phyloP scores from a whole-genome alignment of 2,329 filamentous ascomycete genomes.

The Pseudocercospora vitis region DNA sequence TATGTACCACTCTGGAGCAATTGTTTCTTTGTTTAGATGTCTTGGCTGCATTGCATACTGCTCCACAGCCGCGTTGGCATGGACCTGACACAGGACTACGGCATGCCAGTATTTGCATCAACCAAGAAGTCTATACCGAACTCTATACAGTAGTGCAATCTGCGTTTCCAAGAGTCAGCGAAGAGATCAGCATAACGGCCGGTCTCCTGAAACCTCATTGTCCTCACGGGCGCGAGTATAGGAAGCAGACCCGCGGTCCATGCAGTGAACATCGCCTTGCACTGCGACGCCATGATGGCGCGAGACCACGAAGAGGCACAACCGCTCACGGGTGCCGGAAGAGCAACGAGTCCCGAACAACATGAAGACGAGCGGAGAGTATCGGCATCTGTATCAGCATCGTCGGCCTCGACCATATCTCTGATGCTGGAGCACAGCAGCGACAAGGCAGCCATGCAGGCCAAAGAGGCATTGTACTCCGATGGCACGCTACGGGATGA shows the following conservation, averaged over 20 bases:
- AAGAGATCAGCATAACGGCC: background rate
- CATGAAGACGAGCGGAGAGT: slow-evolving; percentile 36
- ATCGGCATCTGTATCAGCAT: slow-evolving; percentile 65
- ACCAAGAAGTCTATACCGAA: slow-evolving; percentile 1
- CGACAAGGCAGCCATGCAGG: slow-evolving; percentile 51
- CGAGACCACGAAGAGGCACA: slow-evolving; percentile 47
- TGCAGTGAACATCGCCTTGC: slow-evolving; percentile 5
- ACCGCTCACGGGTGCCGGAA: slow-evolving; percentile 43
- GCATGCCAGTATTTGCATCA: background rate
- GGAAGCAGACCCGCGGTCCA: too few relatives aligned
- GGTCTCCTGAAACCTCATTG: background rate
- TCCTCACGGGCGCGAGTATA: too few relatives aligned
- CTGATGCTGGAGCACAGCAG: slow-evolving; percentile 76
- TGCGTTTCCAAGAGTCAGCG: slow-evolving; percentile 3
- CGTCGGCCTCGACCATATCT: slow-evolving; percentile 81
- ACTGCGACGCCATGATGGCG: slow-evolving; percentile 16
- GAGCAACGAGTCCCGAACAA: slow-evolving; percentile 36
- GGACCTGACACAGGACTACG: too few relatives aligned
- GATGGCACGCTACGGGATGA: slow-evolving; percentile 40
- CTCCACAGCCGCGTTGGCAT: too few relatives aligned
- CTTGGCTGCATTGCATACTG: slow-evolving; percentile 9
- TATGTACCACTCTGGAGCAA: background rate
- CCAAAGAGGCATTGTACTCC: slow-evolving; percentile 48
- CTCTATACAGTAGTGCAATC: background rate
- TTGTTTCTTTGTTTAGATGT: slow-evolving; percentile 4